Evolutionary conservation across 2,329 filamentous ascomycete genomes (phyloP), one percentile per base, ranked within the genome.

Genomic region (Monilinia polystroma): DNA sequence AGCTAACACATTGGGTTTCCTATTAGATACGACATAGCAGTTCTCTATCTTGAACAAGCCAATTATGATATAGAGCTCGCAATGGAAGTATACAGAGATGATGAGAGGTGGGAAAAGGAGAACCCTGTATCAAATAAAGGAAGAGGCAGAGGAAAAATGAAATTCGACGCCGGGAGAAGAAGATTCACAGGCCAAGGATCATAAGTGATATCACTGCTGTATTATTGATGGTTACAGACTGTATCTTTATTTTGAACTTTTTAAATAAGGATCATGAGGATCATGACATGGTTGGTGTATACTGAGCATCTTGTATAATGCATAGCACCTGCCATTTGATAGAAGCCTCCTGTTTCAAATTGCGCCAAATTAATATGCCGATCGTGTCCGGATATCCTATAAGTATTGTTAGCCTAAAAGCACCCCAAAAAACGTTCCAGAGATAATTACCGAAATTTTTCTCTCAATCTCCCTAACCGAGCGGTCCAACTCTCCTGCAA

Each of bases 391-490:
- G 80, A 85, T 85, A 75, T 85, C 83, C 81, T 84, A 38, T 47
- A 43, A 53, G 29, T 14, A 51, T 49, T 55, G 59, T 76, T 72
- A 75, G 72, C 52, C 20, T 66, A n/a, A 43, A 58, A 63, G 57
- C 53, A 41, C 16, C 49, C 5, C 59, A 49, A 26, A 53, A 43
- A 26, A 32, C 16, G 16, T 41, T 7, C 35, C 51, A 32, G 32
- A 14, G 53, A 41, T 53, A 79, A 81, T 77, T 78, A 85, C 83
- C 71, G 91, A 93, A 75, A 99, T 94, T 81, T 97, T 97, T 75
- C 95, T 88, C 83, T 99, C 96, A 75, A 99, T 95, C 79, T 98
- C 92, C 73, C 92, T 82, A 66, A 97, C 88, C 53, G 91, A 94
- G 67, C 95, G 88, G 79, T 98, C 95, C 72, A 98, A 79, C 79